Conservation (phyloP, 2,329 filamentous ascomycete genomes). For the Talaromyces rugulosus region DNA sequence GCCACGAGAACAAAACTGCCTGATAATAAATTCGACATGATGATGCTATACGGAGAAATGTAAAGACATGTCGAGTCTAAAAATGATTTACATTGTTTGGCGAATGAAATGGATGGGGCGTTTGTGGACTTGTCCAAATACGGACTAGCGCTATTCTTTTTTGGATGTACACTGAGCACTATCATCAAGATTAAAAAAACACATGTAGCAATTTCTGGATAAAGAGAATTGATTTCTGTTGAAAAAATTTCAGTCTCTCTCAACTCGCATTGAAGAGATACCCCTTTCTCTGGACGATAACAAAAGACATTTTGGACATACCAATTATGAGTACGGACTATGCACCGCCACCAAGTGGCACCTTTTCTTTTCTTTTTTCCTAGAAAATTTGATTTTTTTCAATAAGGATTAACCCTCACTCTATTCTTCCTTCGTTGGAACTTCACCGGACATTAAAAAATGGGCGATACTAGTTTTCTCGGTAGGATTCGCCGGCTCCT, state of each 20-base stretch:
- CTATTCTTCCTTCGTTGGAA: background rate
- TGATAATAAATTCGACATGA: background rate
- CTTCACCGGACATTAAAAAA: background rate
- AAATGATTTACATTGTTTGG: background rate
- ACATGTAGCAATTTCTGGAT: background rate
- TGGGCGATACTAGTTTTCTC: background rate
- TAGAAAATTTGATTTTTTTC: background rate
- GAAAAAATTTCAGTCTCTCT: background rate
- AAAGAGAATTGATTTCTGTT: too few relatives aligned
- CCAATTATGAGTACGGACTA: background rate
- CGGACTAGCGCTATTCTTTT: background rate
- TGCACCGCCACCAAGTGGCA: background rate
- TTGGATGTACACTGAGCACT: background rate
- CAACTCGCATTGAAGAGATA: background rate
- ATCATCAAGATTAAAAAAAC: background rate
- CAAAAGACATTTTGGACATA: background rate
- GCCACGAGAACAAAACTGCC: background rate
- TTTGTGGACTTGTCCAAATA: background rate
- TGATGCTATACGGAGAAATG: background rate
- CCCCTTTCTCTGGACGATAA: background rate
- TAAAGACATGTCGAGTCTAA: background rate
- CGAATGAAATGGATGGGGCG: background rate
- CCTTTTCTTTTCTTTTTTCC: too few relatives aligned
- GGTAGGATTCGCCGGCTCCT: background rate
- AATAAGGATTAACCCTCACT: background rate